These are phyloP conservation scores for Madurella fahalii DNA, from an alignment of 2,329 filamentous ascomycete species.

Conservation along the genomic window DNA sequence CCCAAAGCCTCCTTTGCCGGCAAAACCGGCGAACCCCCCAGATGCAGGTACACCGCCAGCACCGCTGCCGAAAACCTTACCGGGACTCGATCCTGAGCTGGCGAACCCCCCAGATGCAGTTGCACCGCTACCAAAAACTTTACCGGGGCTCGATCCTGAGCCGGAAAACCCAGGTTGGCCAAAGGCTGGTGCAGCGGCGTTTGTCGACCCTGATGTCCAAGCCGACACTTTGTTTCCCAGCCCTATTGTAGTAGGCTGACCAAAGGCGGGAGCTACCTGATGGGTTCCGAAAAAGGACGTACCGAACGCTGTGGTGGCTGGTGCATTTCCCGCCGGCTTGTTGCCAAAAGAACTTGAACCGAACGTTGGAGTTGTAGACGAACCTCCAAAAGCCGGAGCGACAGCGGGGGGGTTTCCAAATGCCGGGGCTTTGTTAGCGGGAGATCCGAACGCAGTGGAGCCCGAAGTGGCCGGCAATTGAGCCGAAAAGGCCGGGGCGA, in stretches of 20 bases:
- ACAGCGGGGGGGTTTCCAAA: conserved; percentile 27
- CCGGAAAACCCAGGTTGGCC: conserved; percentile 51
- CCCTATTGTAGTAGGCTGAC: conserved; percentile 46
- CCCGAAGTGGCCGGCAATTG: conserved; percentile 27
- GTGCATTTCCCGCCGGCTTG: conserved; percentile 27
- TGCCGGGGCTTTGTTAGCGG: conserved; percentile 16
- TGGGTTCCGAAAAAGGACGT: conserved; percentile 39
- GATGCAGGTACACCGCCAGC: conserved; percentile 28
- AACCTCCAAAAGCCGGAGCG: conserved; percentile 41
- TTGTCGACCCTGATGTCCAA: conserved; percentile 44
- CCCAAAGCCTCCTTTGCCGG: conserved; percentile 52
- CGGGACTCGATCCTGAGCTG: conserved; percentile 33
- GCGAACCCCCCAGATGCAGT: no score
- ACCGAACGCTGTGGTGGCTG: conserved; percentile 48
- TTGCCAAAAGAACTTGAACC: conserved; percentile 22
- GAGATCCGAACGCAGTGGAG: conserved; percentile 22
- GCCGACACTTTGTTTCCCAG: conserved; percentile 44
- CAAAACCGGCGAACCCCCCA: conserved; percentile 53
- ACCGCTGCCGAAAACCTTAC: conserved; percentile 37
- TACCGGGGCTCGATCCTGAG: conserved; percentile 33
- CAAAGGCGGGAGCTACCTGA: conserved; percentile 43
- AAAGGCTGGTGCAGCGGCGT: conserved; percentile 43
- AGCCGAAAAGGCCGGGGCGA: conserved; percentile 33
- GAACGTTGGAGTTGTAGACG: conserved; percentile 28
- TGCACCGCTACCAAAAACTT: conserved; percentile 39